Conservation (phyloP, 768 basidiomycete species). For the Nidularia sp. region DNA sequence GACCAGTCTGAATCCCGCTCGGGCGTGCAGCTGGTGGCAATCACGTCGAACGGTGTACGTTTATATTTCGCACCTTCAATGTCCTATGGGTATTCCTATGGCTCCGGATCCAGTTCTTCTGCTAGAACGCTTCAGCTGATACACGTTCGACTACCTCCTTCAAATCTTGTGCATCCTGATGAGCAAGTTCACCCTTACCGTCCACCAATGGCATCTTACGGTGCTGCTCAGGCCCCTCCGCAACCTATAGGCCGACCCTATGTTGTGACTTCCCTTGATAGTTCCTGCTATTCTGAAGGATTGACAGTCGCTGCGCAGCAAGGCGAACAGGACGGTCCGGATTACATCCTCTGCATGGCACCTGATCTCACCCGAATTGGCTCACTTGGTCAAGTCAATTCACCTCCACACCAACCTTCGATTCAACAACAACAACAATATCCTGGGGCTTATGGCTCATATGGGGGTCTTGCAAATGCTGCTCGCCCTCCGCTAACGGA, state of each 20-base stretch:
- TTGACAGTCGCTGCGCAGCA: conserved; percentile 68
- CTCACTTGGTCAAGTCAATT: conserved; percentile 59
- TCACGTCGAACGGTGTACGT: conserved; percentile 80
- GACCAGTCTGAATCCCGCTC: conserved; percentile 62
- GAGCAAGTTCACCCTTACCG: conserved; percentile 53
- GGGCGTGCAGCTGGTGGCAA: conserved; percentile 72
- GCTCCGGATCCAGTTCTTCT: conserved; percentile 22
- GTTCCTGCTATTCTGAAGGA: conserved; percentile 63
- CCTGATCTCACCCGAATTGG: conserved; percentile 76
- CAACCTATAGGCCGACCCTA: conserved; percentile 53
- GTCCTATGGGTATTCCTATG: conserved; percentile 47
- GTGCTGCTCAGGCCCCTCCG: conserved; percentile 36
- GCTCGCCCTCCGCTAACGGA: conserved; percentile 68
- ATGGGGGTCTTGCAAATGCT: conserved; percentile 28
- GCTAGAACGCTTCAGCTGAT: conserved; percentile 56
- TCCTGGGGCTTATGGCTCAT: conserved; percentile 25
- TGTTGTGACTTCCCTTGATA: conserved; percentile 54
- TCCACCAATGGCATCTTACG: conserved; percentile 44
- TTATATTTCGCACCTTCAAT: conserved; percentile 72
- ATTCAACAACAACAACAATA: conserved; percentile 35
- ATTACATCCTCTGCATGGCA: conserved; percentile 70
- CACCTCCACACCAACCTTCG: conserved; percentile 36
- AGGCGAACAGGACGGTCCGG: conserved; percentile 69
- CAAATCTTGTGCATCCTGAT: conserved; percentile 74
- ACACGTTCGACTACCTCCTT: conserved; percentile 78